Percentiles rank a stretch among this genome's conserved stretches.
phyloP scores from a whole-genome alignment of 2,329 filamentous ascomycete genomes.

The Aspergillus hiratsukae region DNA sequence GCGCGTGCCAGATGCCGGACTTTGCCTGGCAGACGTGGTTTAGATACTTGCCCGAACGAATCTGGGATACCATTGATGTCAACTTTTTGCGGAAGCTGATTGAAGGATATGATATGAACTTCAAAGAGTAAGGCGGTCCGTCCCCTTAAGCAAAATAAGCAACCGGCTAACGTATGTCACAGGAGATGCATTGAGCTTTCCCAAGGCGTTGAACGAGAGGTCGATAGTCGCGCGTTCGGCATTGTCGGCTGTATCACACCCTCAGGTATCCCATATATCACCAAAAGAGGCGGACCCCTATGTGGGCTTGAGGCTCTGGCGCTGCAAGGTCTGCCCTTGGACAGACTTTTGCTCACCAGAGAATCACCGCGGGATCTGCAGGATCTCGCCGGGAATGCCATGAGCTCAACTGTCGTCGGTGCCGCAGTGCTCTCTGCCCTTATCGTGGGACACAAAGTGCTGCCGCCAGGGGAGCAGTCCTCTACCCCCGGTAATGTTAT shows the following conservation, averaged over 20 bases:
- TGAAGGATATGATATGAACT: constrained; percentile 53
- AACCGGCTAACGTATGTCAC: constrained; percentile 2
- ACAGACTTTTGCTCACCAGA: constrained; percentile 58
- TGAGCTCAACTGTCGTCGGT: constrained; percentile 69
- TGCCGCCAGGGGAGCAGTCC: constrained; percentile 18
- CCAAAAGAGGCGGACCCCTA: constrained; percentile 56
- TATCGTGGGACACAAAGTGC: constrained; percentile 35
- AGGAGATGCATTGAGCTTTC: constrained; percentile 57
- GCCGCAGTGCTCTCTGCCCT: constrained; percentile 58
- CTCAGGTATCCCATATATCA: constrained; percentile 56
- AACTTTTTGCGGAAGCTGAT: constrained; percentile 49
- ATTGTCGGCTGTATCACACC: constrained; percentile 66
- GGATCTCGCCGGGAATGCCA: constrained; percentile 73
- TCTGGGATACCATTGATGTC: constrained; percentile 65
- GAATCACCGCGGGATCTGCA: constrained; percentile 60
- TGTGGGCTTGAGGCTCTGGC: constrained; percentile 59
- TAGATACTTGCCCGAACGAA: constrained; percentile 51
- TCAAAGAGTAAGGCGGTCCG: constrained; percentile 47
- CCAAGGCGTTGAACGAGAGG: constrained; percentile 65
- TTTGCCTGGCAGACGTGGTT: constrained; percentile 52
- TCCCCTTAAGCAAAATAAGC: background rate
- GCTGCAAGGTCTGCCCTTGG: constrained; percentile 64
- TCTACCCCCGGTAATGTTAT: background rate
- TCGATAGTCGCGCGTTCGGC: constrained; percentile 48
- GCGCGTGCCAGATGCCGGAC: constrained; percentile 51